Conservation (phyloP, 306 rosid genomes). For the Pyrus communis region DNA sequence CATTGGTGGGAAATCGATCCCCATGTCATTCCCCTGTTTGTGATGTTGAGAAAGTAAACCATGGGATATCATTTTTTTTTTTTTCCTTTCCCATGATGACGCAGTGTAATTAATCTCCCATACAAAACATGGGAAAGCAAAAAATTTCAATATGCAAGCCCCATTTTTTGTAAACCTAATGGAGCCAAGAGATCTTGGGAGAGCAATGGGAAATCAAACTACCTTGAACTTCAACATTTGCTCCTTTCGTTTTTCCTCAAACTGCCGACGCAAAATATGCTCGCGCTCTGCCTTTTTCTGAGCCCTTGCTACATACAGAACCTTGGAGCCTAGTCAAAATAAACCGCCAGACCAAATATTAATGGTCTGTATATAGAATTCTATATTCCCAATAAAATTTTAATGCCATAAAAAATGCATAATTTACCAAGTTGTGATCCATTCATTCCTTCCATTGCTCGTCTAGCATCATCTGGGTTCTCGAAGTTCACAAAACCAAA, state of each 20-base stretch:
- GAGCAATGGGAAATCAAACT: conserved; percentile 7
- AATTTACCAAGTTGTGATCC: conserved; percentile 60
- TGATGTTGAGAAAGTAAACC: too few species aligned
- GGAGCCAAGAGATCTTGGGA: not conserved
- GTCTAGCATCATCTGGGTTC: conserved; percentile 66
- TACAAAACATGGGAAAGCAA: too few species aligned
- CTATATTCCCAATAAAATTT: not conserved
- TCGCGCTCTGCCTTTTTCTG: conserved; percentile 83
- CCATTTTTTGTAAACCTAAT: too few species aligned
- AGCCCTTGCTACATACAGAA: conserved; percentile 77
- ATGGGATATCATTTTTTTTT: too few species aligned
- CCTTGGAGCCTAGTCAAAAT: conserved; percentile 54
- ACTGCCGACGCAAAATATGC: conserved; percentile 53
- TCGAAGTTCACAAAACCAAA: conserved; percentile 79
- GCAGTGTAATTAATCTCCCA: too few species aligned
- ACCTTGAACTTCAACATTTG: conserved; percentile 61
- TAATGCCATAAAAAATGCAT: not conserved
- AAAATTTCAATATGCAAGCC: too few species aligned
- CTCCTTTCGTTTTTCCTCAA: conserved; percentile 78
- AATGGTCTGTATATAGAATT: not conserved
- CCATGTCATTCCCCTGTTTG: too few species aligned
- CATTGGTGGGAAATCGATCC: too few species aligned
- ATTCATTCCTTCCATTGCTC: conserved; percentile 63
- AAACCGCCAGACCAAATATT: conserved; percentile 5
- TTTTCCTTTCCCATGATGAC: too few species aligned